These are phyloP conservation scores for Hamamelis virginiana DNA, from an alignment of 164 flowering plant species.

Conservation along the genomic window DNA sequence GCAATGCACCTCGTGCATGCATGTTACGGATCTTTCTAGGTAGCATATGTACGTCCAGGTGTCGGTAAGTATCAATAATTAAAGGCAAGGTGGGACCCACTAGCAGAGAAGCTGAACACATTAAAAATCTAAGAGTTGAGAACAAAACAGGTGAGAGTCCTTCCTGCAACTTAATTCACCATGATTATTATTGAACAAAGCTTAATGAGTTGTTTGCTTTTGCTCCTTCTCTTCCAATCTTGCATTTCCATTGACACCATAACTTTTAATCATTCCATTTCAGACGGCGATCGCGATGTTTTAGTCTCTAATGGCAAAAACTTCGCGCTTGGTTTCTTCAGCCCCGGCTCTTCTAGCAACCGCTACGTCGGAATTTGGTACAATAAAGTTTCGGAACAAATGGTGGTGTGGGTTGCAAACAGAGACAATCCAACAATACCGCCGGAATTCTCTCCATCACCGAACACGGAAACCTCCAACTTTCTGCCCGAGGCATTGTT, in stretches of 20 bases:
- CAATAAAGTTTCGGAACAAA: conserved; percentile 13
- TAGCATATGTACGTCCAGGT: too few species aligned
- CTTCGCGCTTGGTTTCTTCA: conserved; percentile 54
- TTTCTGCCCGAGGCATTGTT: neutral
- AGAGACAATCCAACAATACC: conserved; percentile 38
- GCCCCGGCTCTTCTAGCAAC: conserved; percentile 21
- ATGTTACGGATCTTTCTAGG: too few species aligned
- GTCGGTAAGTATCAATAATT: too few species aligned
- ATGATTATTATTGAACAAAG: too few species aligned
- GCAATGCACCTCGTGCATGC: too few species aligned
- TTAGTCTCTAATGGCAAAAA: conserved; percentile 27
- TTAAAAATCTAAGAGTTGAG: too few species aligned
- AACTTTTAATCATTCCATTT: conserved; percentile 12
- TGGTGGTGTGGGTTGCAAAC: conserved; percentile 61
- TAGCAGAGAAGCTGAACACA: too few species aligned
- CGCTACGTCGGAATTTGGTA: conserved; percentile 56
- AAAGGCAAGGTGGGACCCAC: too few species aligned
- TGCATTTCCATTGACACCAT: conserved; percentile 17
- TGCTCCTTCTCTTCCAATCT: neutral
- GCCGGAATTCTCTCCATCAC: conserved; percentile 35
- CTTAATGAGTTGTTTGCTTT: neutral
- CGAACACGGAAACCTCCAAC: conserved; percentile 22
- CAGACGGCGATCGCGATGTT: conserved; percentile 16
- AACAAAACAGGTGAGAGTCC: too few species aligned
- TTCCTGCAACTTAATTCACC: too few species aligned